Base-by-base conservation (phyloP, 2,329 filamentous ascomycete species). In the Sporothrix inflata region DNA sequence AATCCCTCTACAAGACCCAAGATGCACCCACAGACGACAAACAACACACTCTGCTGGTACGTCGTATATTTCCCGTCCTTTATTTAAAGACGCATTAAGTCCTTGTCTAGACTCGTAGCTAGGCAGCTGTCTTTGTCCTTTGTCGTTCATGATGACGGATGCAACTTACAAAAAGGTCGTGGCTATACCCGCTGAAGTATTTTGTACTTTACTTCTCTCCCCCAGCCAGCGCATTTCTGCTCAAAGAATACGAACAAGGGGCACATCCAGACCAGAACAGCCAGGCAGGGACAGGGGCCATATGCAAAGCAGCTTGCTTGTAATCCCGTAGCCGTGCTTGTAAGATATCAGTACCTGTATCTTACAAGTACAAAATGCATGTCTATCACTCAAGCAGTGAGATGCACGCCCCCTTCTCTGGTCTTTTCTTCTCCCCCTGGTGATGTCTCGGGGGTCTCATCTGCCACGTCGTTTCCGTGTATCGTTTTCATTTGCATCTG, bases 381-480 rank as follows among this genome's bases (percentile, higher is more conserved):
- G 53, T 34, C 53, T 34, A 57, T 57, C 27, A 34, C 53, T 57
- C 49, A 34, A 57, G 27, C 3, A 38, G 53, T 34, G 27, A 57
- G 53, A 57, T 40, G 11, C 57, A 40, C 34, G 57, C 34, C 34
- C 55, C 34, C 3, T 61, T 9, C 30, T 34, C 6, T 34, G 30
- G 30, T 57, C 30, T 34, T 19, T 19, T n/a, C 30, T 19, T 12
- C 11, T 16, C 42, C 53, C 53, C 57, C 60, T 45, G 38, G 34
- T 24, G 60, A 51, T 51, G 45, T 49, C 65, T 30, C 27, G 42
- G 14, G 16, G 24, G 16, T 45, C 27, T 24, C 27, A 51, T n/a
- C 42, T 66, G 42, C 63, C 63, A 66, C 63, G 63, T 66, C 40
- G 63, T 66, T 34, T 51, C 45, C 24, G 45, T 67, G 45, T 38